Conservation (phyloP, 306 rosid species). For the Acmispon strigosus region DNA sequence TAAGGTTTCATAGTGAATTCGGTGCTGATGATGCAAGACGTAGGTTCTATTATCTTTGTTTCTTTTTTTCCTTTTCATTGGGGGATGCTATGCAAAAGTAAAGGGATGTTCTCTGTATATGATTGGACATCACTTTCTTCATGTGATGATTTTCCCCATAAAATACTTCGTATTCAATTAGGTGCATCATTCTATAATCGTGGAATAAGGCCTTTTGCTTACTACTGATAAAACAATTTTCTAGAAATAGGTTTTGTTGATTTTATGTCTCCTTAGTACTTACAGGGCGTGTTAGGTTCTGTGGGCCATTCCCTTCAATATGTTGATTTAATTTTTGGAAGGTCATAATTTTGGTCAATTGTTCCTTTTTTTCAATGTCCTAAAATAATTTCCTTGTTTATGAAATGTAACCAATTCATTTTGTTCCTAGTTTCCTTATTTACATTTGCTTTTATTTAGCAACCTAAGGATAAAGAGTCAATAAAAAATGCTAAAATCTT, state of each 20-base stretch:
- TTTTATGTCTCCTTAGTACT: neutral
- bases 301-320: neutral
- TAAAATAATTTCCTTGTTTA: constrained; percentile 5
- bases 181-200: neutral
- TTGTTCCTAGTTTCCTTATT: neutral
- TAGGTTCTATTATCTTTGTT: neutral
- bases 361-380: neutral
- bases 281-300: neutral
- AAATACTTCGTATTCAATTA: constrained; percentile 5
- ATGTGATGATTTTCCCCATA: neutral
- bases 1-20: constrained; percentile 4
- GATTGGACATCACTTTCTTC: neutral
- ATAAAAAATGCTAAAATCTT: neutral
- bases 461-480: constrained; percentile 1
- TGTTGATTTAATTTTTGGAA: constrained; percentile 15
- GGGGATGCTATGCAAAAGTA: constrained; percentile 12
- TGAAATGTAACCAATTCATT: constrained; percentile 1
- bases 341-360: neutral
- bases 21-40: constrained; percentile 5
- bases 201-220: constrained; percentile 1
- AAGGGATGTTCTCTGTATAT: neutral
- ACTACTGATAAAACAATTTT: neutral
- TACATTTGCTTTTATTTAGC: neutral
- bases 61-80: constrained; percentile 10
- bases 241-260: neutral